Conservation (phyloP, 345 rosid genomes). For the Eucalyptus cladocalyx region DNA sequence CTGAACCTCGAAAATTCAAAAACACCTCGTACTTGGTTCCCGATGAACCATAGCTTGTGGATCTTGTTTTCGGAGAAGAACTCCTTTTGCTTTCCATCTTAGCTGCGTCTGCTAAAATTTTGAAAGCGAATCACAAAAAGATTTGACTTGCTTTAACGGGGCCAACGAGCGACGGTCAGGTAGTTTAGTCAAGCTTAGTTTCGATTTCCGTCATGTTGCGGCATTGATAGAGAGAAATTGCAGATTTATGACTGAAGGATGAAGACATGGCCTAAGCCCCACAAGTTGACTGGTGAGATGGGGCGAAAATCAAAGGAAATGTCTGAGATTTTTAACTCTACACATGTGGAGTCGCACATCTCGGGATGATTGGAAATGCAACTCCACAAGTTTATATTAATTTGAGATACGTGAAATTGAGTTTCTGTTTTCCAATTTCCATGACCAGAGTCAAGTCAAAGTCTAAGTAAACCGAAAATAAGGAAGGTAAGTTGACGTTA, state of each 20-base stretch:
- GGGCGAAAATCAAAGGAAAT: too few relatives aligned
- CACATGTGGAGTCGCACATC: too few relatives aligned
- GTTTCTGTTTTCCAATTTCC: neutral
- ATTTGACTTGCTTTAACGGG: neutral
- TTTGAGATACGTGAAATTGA: neutral
- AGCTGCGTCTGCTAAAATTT: neutral
- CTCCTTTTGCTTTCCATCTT: neutral
- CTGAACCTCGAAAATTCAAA: neutral
- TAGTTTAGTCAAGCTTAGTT: neutral
- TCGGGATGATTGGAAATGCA: too few relatives aligned
- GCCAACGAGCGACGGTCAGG: neutral
- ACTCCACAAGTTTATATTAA: too few relatives aligned
- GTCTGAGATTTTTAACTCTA: too few relatives aligned
- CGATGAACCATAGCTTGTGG: rapidly evolving
- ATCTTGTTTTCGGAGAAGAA: neutral
- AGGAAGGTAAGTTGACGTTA: neutral
- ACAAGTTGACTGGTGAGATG: neutral
- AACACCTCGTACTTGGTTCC: neutral
- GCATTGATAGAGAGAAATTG: neutral
- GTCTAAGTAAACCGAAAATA: neutral
- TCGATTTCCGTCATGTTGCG: neutral
- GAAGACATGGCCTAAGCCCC: neutral
- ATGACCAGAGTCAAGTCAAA: neutral
- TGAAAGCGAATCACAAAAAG: neutral
- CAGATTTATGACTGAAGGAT: neutral